A percentile compares a stretch with the other conserved stretches of the same genome.
Conservation (phyloP, 257 asterid genomes). For the Solanum megistacrolobum region DNA sequence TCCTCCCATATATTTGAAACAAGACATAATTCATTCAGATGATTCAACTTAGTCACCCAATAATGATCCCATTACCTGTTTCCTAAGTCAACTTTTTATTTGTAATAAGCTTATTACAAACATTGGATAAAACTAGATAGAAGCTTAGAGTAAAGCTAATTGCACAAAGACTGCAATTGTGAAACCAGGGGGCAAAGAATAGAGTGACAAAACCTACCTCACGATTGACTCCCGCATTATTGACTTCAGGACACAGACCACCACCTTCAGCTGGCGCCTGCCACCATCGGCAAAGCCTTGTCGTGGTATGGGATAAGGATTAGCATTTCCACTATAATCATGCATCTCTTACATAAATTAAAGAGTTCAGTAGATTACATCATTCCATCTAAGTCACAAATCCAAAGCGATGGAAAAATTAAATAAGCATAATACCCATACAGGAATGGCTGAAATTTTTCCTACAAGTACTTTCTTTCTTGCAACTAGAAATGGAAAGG, state of each 20-base stretch:
- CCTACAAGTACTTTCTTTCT: constrained; percentile 6
- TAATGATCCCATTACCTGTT: neutral
- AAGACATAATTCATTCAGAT: neutral
- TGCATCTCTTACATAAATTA: constrained; percentile 4
- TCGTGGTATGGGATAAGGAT: constrained; percentile 2
- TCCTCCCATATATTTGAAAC: neutral
- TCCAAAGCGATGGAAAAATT: constrained; percentile 5
- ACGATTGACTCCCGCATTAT: neutral
- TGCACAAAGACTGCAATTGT: neutral
- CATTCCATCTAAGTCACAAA: constrained; percentile 13
- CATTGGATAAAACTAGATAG: neutral
- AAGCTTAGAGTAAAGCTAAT: neutral
- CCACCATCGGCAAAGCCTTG: constrained; percentile 2
- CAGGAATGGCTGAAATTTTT: constrained; percentile 1
- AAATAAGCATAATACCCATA: neutral
- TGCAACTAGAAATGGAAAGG: neutral
- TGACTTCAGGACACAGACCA: constrained; percentile 4
- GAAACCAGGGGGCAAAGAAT: neutral
- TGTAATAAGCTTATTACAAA: neutral
- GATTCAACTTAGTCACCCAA: neutral
- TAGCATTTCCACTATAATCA: constrained; percentile 5
- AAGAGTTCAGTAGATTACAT: constrained; percentile 8
- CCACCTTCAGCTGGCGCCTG: constrained; percentile 3
- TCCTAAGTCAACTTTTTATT: neutral
- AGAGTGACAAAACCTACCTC: constrained; percentile 10